Percentiles rank a stretch among this genome's conserved stretches.
Conservation (phyloP, 2,329 filamentous ascomycete species). For the Alternaria gaisen region DNA sequence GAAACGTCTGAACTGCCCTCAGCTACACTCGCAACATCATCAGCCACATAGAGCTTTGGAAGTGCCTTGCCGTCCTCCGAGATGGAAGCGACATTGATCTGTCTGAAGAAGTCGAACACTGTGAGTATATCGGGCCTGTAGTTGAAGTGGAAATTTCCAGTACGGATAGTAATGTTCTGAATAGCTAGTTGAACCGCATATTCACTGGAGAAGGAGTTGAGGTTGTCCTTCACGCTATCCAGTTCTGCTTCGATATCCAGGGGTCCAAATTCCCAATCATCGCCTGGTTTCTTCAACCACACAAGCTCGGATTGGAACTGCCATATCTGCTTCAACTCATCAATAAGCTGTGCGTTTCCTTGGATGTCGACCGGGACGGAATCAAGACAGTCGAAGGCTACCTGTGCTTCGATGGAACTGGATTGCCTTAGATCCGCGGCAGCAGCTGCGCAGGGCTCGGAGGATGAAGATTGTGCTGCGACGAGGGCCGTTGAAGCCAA, state of each 20-base stretch:
- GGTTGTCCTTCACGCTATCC: slow-evolving; percentile 41
- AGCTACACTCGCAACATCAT: slow-evolving; percentile 29
- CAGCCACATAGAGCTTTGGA: slow-evolving; percentile 44
- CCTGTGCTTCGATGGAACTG: slow-evolving; percentile 25
- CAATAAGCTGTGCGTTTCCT: slow-evolving; percentile 37
- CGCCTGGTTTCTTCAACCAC: slow-evolving; percentile 47
- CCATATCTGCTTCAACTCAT: slow-evolving; percentile 42
- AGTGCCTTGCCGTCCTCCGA: slow-evolving; percentile 44
- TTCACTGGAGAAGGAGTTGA: slow-evolving; percentile 44
- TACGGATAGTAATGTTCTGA: slow-evolving; percentile 33
- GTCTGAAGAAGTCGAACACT: slow-evolving; percentile 31
- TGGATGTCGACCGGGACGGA: slow-evolving; percentile 44
- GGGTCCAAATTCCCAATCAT: slow-evolving; percentile 43
- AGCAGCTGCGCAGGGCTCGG: slow-evolving; percentile 33
- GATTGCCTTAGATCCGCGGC: slow-evolving; percentile 12
- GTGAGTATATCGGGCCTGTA: slow-evolving; percentile 40
- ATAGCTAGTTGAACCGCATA: slow-evolving; percentile 50
- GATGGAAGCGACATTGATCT: slow-evolving; percentile 35
- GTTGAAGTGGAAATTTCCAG: slow-evolving; percentile 41
- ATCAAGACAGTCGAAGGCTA: slow-evolving; percentile 40
- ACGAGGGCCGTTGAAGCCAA: slow-evolving; percentile 24
- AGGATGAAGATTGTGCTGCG: slow-evolving; percentile 22
- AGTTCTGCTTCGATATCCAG: slow-evolving; percentile 48
- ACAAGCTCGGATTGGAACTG: slow-evolving; percentile 49
- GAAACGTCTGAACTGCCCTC: slow-evolving; percentile 31